These are phyloP conservation scores for Mrakia frigida DNA, from an alignment of 768 basidiomycete genomes.

Conservation along the genomic window DNA sequence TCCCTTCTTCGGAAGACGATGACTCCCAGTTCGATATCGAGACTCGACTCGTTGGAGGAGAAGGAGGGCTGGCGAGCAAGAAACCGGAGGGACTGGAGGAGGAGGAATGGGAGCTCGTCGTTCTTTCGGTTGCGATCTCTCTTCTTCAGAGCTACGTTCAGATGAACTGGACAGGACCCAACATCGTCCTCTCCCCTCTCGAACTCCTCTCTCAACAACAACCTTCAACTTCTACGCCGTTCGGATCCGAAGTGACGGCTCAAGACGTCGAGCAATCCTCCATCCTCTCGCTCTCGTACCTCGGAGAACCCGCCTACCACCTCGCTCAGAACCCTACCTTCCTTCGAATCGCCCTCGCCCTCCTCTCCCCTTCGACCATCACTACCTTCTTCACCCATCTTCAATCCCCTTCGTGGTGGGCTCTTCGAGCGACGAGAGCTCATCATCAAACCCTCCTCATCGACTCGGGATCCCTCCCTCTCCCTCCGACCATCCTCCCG, in stretches of 20 bases:
- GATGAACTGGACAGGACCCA: conserved; percentile 93
- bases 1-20: conserved; percentile 43
- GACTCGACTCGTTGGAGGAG: conserved; percentile 1
- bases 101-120: conserved; percentile 27
- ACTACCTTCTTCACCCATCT: neutral
- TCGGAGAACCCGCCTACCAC: conserved; percentile 95
- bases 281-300: conserved; percentile 67
- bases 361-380: conserved; percentile 45
- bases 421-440: conserved; percentile 53
- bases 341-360: conserved; percentile 66
- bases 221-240: conserved; percentile 40
- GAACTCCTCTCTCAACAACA: conserved; percentile 39
- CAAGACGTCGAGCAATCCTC: conserved; percentile 57
- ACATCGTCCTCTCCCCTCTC: conserved; percentile 53
- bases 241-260: conserved; percentile 34
- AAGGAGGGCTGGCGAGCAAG: conserved; percentile 38
- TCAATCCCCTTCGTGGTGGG: conserved; percentile 53
- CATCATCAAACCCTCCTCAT: conserved; percentile 52
- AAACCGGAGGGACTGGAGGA: neutral
- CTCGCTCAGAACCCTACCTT: conserved; percentile 65
- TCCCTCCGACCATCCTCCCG: conserved; percentile 46
- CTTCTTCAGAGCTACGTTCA: conserved; percentile 87
- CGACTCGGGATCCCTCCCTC: conserved; percentile 73
- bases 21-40: conserved; percentile 38
- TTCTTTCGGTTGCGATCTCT: conserved; percentile 58